These are phyloP conservation scores for Pisolithus albus DNA, from an alignment of 768 basidiomycete species.

Conservation along the genomic window DNA sequence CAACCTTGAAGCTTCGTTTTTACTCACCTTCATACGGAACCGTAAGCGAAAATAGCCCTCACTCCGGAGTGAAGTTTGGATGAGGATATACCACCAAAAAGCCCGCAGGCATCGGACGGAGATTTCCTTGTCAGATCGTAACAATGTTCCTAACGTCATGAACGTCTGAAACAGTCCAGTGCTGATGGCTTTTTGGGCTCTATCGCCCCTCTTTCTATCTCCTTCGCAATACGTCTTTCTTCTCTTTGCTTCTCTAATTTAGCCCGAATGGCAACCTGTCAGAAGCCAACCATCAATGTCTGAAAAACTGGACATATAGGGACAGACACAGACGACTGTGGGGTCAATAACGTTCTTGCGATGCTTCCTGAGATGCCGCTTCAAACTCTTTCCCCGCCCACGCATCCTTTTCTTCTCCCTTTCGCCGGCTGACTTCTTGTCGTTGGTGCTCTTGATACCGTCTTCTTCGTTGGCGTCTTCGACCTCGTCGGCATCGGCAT, in stretches of 20 bases:
- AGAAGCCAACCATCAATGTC: background rate
- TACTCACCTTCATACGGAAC: background rate
- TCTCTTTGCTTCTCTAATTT: slow-evolving; percentile 57
- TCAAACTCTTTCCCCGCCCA: slow-evolving; percentile 81
- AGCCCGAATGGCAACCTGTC: slow-evolving; percentile 54
- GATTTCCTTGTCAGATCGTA: background rate
- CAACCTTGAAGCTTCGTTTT: too few relatives aligned
- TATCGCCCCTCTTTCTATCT: slow-evolving; percentile 27
- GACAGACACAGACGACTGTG: slow-evolving; percentile 42
- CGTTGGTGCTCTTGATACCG: slow-evolving; percentile 29
- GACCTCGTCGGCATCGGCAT: slow-evolving; percentile 32
- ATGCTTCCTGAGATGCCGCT: slow-evolving; percentile 83
- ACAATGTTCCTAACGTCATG: slow-evolving; percentile 9
- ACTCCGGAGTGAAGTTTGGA: background rate
- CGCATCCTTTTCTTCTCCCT: slow-evolving; percentile 76
- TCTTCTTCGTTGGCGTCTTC: slow-evolving; percentile 33
- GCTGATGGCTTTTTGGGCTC: slow-evolving; percentile 28
- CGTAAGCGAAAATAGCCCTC: too few relatives aligned
- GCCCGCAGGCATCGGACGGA: background rate
- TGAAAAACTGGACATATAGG: background rate
- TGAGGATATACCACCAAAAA: background rate
- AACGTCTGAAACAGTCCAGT: slow-evolving; percentile 29
- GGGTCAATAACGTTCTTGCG: slow-evolving; percentile 94
- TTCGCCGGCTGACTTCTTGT: slow-evolving; percentile 14
- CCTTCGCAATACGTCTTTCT: slow-evolving; percentile 32